A percentile compares a stretch with the other conserved stretches of the same genome.
Evolutionary conservation across 441 rosid genomes (phyloP).

Genomic region (Codiaeum variegatum): DNA sequence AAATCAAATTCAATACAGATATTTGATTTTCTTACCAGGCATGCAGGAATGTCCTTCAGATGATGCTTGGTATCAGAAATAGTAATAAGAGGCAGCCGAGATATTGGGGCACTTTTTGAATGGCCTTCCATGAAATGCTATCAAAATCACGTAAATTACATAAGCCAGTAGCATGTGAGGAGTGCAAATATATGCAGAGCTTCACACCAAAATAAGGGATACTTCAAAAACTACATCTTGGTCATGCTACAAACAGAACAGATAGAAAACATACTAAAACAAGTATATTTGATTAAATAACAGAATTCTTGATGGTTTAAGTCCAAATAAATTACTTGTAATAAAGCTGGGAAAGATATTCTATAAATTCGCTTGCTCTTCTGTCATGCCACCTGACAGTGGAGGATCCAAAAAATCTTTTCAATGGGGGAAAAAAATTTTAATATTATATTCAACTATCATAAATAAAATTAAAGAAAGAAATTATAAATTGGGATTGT

Average conservation of each 20-base stretch:
- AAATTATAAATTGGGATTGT: no score
- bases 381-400: no score
- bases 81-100: slow-evolving; percentile 84
- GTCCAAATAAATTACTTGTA: background rate
- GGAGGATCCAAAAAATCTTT: no score
- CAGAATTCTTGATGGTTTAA: background rate
- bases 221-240: slow-evolving; percentile 4
- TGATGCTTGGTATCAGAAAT: slow-evolving; percentile 70
- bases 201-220: background rate
- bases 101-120: slow-evolving; percentile 88
- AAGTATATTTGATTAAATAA: background rate
- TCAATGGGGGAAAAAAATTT: no score
- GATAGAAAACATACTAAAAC: background rate
- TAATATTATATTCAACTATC: no score
- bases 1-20: slow-evolving; percentile 16
- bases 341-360: background rate
- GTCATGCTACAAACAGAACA: slow-evolving; percentile 5
- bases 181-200: slow-evolving; percentile 7
- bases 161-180: slow-evolving; percentile 7
- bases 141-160: slow-evolving; percentile 25
- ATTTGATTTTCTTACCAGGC: slow-evolving; percentile 56
- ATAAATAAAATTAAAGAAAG: no score
- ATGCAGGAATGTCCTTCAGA: slow-evolving; percentile 81
- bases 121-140: slow-evolving; percentile 99
- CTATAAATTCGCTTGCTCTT: no score